These are phyloP conservation scores for Marasmius oreades DNA, from an alignment of 1,284 basidiomycete genomes.

Conservation along the genomic window DNA sequence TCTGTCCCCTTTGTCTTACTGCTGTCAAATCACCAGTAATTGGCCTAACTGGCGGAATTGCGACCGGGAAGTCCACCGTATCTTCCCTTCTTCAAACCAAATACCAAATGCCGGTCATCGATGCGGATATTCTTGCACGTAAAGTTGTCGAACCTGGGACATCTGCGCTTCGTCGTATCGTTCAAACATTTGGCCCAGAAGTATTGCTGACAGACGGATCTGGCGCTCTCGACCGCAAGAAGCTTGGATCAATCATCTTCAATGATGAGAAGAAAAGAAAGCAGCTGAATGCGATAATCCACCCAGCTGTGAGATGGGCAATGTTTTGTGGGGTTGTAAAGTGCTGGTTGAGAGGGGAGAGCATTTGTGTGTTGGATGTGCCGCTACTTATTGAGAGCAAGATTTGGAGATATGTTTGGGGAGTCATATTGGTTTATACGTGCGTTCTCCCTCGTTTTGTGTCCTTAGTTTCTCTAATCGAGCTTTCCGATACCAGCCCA, in stretches of 20 bases:
- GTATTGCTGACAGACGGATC: constrained; percentile 68
- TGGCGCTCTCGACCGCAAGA: constrained; percentile 69
- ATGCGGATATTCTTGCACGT: constrained; percentile 90
- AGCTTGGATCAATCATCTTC: constrained; percentile 86
- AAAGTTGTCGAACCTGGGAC: constrained; percentile 87
- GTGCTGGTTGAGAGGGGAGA: constrained; percentile 78
- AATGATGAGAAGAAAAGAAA: constrained; percentile 69
- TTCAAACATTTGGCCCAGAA: constrained; percentile 66
- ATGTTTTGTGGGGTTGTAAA: constrained; percentile 72
- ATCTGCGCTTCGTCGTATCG: constrained; percentile 66
- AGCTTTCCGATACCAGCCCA: constrained; percentile 44
- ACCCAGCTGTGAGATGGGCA: constrained; percentile 80
- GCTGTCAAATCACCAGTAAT: constrained; percentile 56
- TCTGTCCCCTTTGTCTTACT: neutral
- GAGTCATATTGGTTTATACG: constrained; percentile 89
- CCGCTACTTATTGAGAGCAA: constrained; percentile 92
- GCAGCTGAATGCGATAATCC: constrained; percentile 82
- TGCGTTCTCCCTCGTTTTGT: constrained; percentile 32
- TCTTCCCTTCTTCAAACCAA: constrained; percentile 65
- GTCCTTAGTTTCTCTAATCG: neutral
- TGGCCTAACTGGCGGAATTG: constrained; percentile 95
- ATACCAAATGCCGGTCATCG: constrained; percentile 77
- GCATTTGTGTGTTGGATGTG: constrained; percentile 85
- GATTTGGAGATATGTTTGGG: constrained; percentile 82
- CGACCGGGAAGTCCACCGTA: constrained; percentile 94